These are phyloP conservation scores for Penicillium lividum DNA, from an alignment of 495 filamentous ascomycete genomes.

Conservation along the genomic window DNA sequence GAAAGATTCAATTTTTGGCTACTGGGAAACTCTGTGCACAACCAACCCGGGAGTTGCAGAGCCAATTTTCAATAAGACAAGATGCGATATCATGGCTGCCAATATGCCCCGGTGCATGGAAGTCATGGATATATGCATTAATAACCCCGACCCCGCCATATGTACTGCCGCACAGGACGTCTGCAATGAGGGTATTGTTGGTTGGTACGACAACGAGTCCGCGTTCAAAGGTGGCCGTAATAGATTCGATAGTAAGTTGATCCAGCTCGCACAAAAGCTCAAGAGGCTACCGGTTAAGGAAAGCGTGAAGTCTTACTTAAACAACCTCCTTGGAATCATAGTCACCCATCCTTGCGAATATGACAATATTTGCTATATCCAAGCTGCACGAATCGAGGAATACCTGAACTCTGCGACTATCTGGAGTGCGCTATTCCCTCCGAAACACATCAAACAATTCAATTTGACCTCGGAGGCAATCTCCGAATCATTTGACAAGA, in stretches of 20 bases:
- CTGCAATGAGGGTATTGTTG: constrained; percentile 34
- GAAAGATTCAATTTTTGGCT: constrained; percentile 35
- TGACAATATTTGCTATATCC: constrained; percentile 40
- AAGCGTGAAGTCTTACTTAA: not conserved
- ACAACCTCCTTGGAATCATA: constrained; percentile 2
- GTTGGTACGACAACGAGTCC: constrained; percentile 38
- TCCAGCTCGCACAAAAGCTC: not conserved
- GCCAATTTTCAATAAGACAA: constrained; percentile 45
- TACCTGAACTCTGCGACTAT: constrained; percentile 39
- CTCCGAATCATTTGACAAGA: constrained; percentile 27
- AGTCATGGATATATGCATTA: constrained; percentile 30
- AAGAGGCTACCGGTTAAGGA: no score
- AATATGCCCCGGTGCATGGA: constrained; percentile 46
- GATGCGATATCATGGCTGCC: constrained; percentile 45
- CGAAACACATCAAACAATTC: constrained; percentile 31
- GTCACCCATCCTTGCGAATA: constrained; percentile 38
- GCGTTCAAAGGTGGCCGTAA: constrained; percentile 35
- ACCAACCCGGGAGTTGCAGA: constrained; percentile 40
- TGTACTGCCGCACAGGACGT: constrained; percentile 30
- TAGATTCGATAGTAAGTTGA: constrained; percentile 42
- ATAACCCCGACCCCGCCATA: constrained; percentile 30
- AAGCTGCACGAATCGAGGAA: constrained; percentile 27
- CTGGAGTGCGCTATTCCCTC: constrained; percentile 34
- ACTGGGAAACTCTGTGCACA: constrained; percentile 48
- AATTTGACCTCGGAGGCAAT: constrained; percentile 23